Evolutionary conservation across 768 basidiomycete species (phyloP), one percentile per base, ranked within the genome.

Genomic region (Heimioporus sp.): DNA sequence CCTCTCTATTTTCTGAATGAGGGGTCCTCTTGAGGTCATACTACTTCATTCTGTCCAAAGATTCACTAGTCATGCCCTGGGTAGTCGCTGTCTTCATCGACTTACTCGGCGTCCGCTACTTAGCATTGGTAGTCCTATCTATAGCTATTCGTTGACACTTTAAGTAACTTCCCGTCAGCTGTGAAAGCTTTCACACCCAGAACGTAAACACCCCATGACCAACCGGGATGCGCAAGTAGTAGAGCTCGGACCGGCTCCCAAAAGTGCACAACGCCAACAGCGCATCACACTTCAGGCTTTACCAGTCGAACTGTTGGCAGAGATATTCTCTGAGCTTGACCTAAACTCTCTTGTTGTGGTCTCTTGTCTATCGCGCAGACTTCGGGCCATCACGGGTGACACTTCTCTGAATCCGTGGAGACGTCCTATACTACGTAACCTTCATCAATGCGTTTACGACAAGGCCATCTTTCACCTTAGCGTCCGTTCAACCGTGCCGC

Each of bases 301-400:
- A 7, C 87, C 89, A n/a, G 86, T 87, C 39, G 89, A 92, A 62
- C 76, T 91, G 47, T 80, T 90, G 50, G 85, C 82, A 16, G 81
- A 84, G 53, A 83, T 91, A 31, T 73, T 91, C 36, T 74, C 79
- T 39, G 82, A 89, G 59, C 79, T 91, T 44, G 82, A 86, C 60
- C 71, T 91, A 17, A 67, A 73, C 24, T 79, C 81, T 12, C 78
- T 90, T 30, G 70, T 88, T 49, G 73, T 62, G 16, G 67, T 80
- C 55, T 81, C 87, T 13, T 78, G 80, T 51, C 69, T 90, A 28
- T 89, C 86, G 5, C 78, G 76, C 53, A 73, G 79, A 38, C 70
- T 91, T 20, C 73, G 77, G 39, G 65, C 69, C 44, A 77, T 91
- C 38, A 76, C 79, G 16, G 80, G 86, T 3, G 86, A 89, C 57